phyloP scores from a whole-genome alignment of 2,329 filamentous ascomycete genomes.

The Graphium sp. region DNA sequence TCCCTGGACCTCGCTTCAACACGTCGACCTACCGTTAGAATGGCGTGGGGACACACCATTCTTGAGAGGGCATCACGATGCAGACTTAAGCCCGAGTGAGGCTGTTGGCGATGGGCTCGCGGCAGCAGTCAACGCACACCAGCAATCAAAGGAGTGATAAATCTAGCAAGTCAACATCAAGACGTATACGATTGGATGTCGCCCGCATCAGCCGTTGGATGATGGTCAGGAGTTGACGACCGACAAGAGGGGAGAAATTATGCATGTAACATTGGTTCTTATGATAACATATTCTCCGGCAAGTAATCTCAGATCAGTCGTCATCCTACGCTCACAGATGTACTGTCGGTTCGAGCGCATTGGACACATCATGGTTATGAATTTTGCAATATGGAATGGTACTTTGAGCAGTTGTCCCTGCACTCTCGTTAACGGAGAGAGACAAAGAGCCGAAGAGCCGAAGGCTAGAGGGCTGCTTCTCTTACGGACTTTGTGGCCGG shows the following conservation, averaged over 20 bases:
- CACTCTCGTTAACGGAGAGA: not conserved
- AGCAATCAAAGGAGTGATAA: too few species aligned
- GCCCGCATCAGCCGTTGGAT: too few species aligned
- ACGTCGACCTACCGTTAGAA: conserved; percentile 35
- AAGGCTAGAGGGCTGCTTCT: not conserved
- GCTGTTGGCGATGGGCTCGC: too few species aligned
- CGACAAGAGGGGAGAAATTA: not conserved
- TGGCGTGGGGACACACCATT: too few species aligned
- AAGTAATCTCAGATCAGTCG: conserved; percentile 35
- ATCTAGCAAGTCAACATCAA: too few species aligned
- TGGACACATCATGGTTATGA: conserved; percentile 46
- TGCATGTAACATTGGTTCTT: conserved; percentile 11
- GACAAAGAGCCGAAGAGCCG: not conserved
- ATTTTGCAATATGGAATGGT: conserved; percentile 33
- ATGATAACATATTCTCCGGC: conserved; percentile 30
- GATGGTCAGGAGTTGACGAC: too few species aligned
- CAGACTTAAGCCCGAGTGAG: too few species aligned
- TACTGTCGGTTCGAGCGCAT: conserved; percentile 32
- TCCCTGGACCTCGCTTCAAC: conserved; percentile 40
- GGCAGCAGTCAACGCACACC: too few species aligned
- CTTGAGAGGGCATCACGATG: too few species aligned
- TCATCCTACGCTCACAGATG: conserved; percentile 38
- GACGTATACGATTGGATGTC: too few species aligned
- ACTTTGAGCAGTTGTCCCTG: conserved; percentile 3
- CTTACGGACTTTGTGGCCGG: not conserved